A percentile compares a stretch with the other conserved stretches of the same genome.
phyloP scores from a whole-genome alignment of 306 rosid genomes.

The Quercus wislizeni region DNA sequence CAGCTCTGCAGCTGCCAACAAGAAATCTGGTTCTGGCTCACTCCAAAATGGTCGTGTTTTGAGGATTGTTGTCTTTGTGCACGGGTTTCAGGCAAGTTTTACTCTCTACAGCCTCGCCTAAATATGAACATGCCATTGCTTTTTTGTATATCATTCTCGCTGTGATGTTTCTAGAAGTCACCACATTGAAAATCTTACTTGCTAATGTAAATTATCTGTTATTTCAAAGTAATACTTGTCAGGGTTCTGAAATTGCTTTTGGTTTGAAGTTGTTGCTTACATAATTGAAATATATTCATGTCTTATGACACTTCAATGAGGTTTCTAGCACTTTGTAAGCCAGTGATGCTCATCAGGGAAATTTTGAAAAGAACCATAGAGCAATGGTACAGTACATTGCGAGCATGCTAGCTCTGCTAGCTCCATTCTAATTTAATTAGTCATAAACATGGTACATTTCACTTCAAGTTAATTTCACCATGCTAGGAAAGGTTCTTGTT shows the following conservation, averaged over 20 bases:
- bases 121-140: not conserved
- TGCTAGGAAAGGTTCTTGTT: too few relatives aligned
- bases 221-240: not conserved
- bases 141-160: not conserved
- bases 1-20: constrained; percentile 30
- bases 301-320: not conserved
- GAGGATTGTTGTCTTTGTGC: constrained; percentile 90
- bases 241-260: not conserved
- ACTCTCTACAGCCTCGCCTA: not conserved
- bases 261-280: not conserved
- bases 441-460: not conserved
- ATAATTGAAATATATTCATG: not conserved
- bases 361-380: not conserved
- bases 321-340: not conserved
- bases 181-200: too few relatives aligned
- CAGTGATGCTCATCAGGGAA: not conserved
- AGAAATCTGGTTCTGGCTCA: constrained; percentile 27
- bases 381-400: not conserved
- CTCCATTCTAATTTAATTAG: not conserved
- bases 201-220: not conserved
- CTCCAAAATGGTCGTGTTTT: constrained; percentile 50
- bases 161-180: not conserved
- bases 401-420: not conserved
- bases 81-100: constrained; percentile 95
- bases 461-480: not conserved